Evolutionary conservation across 2,329 filamentous ascomycete genomes (phyloP), one percentile per base, ranked within the genome.

Genomic region (Calonectria henricotiae): DNA sequence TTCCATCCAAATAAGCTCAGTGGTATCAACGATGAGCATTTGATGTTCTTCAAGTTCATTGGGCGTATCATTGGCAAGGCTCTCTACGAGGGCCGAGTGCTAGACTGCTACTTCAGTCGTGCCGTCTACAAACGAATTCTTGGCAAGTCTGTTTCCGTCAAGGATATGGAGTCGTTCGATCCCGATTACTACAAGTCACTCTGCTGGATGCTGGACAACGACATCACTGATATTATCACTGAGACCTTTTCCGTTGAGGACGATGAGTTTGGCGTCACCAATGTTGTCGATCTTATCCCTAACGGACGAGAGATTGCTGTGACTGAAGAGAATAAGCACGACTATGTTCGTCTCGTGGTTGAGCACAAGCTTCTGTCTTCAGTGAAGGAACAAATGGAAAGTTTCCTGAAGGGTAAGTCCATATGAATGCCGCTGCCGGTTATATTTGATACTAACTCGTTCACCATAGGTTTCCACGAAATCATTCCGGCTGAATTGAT

Each of bases 11-110:
- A 98, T 83, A 94, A 94, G 80, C 89, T 97, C 73, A 98, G 96
- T 83, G 91, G 91, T 51, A 92, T 98, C 88, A 99, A 99, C 80
- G 92, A 94, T 39, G 96, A 99, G 83, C 97, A 99, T 86, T 84
- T 98, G 70, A 91, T 94, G 86, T 99, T 98, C 89, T 99, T 99
- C 90, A 98, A 98, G 82, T 99, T 99, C 84, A 98, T 99, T 78
- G 96, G 96, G 47, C 94, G 96, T 61, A 95, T 99, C 83, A 99
- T 99, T 76, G 97, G 96, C 78, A 99, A 99, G 84, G 96, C 96
- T 43, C 88, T 99, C 60, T 99, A 98, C 82, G 97, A 99, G 85
- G 94, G 94, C 54, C 93, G 96, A 67, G 91, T 99, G 41, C 91
- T 99, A 35, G 96, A 99, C 82, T 99, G 96, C 83, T 97, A 98